phyloP scores from a whole-genome alignment of 441 rosid genomes.

The Gossypium lobatum region DNA sequence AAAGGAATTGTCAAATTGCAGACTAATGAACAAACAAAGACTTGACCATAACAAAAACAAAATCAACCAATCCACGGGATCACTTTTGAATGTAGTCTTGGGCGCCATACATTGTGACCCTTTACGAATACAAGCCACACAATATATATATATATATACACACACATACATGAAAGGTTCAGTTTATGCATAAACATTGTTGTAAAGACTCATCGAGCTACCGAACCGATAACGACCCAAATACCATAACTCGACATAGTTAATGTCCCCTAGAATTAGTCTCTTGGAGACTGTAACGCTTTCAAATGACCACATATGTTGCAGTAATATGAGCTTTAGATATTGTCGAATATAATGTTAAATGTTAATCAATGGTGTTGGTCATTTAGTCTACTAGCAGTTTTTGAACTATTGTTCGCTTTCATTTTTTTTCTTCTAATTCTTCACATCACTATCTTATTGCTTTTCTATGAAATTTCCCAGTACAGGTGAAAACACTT shows the following conservation, averaged over 20 bases:
- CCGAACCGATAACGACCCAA: background rate
- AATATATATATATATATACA: background rate
- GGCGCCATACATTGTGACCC: constrained; percentile 9
- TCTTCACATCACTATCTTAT: too few relatives aligned
- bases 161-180: too few relatives aligned
- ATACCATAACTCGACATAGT: background rate
- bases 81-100: background rate
- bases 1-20: background rate
- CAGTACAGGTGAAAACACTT: background rate
- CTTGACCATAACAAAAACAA: background rate
- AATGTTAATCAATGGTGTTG: background rate
- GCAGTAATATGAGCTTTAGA: background rate
- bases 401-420: background rate
- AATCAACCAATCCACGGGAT: background rate
- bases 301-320: background rate
- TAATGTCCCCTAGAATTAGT: background rate
- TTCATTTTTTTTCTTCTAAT: background rate
- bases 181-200: background rate
- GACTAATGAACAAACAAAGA: background rate
- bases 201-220: background rate
- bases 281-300: background rate
- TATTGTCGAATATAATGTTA: background rate
- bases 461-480: background rate
- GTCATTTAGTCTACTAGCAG: background rate
- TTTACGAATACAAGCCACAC: background rate